phyloP scores from a whole-genome alignment of 2,329 filamentous ascomycete species.

The Colletotrichum theobromicola region DNA sequence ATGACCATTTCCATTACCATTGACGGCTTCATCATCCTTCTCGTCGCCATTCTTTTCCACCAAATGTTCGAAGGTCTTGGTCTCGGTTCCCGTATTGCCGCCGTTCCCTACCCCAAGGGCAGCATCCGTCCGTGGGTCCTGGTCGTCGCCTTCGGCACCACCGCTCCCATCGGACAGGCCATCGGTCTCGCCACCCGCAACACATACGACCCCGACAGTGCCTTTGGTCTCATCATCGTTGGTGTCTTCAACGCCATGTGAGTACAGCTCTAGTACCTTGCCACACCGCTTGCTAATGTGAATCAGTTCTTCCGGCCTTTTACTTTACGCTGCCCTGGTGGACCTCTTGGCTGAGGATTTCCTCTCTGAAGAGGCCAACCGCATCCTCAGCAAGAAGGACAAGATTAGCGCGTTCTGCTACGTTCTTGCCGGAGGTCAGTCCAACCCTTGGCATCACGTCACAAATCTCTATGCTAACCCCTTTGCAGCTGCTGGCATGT shows the following conservation, averaged over 20 bases:
- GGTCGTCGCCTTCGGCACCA: slow-evolving; percentile 69
- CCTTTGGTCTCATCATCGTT: slow-evolving; percentile 68
- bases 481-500: slow-evolving; percentile 47
- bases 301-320: slow-evolving; percentile 60
- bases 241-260: slow-evolving; percentile 70
- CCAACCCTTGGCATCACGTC: neutral
- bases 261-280: slow-evolving; percentile 25
- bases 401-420: slow-evolving; percentile 59
- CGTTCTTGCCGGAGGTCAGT: slow-evolving; percentile 56
- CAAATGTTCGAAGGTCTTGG: slow-evolving; percentile 74
- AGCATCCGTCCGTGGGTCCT: slow-evolving; percentile 66
- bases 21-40: slow-evolving; percentile 69
- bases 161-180: slow-evolving; percentile 82
- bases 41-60: slow-evolving; percentile 75
- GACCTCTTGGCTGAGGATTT: slow-evolving; percentile 71
- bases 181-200: slow-evolving; percentile 63
- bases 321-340: slow-evolving; percentile 68
- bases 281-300: neutral
- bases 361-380: slow-evolving; percentile 60
- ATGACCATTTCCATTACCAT: slow-evolving; percentile 75
- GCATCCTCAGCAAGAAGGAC: slow-evolving; percentile 54
- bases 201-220: slow-evolving; percentile 66
- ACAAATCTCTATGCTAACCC: neutral
- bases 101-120: slow-evolving; percentile 62
- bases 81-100: slow-evolving; percentile 73